Base-by-base conservation (phyloP, 2,329 filamentous ascomycete genomes). In the Cordyceps tenuipes region DNA sequence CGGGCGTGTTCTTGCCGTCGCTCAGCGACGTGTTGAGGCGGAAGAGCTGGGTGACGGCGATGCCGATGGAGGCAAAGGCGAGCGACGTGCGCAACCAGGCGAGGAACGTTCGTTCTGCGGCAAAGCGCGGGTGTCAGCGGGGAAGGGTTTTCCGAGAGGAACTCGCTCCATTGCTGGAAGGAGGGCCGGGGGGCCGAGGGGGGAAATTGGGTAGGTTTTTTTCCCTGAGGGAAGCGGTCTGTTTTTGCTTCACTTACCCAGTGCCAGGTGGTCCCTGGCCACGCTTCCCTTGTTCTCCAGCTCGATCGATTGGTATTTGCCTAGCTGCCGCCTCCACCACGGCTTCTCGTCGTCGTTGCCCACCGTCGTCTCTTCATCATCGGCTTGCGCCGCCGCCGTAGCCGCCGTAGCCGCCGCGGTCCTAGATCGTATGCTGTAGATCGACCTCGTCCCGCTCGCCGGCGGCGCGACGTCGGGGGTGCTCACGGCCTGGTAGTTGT, bases 231-330 rank as follows among this genome's bases (percentile, higher is more conserved):
- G 23, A 23, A 23, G 4, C 23, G 23, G 23, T 23, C 23, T 23
- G 23, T 23, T 9, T 29, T n/a, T n/a, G n/a, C 17, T 23, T 13
- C 2, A 53, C 75, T 56, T 74, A 92, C 89, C 89, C 53, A 94
- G 75, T 23, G 90, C 90, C 59, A 94, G 76, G 75, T 94, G 90
- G 72, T 94, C 90, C 67, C 90, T 79, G 12, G 90, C 90, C 44
- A 93, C 89, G 69, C 87, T 90, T 44, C 90, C 90, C 73, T 91
- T 93, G 69, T 94, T 94, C 72, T 94, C 90, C 62, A 94, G 73
- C 76, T 93, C 89, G 56, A 94, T 80, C 5, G 82, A 83, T 66
- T 76, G 78, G 57, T 86, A 79, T 61, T 77, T 72, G 8, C 70
- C 73, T 26, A 78, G 65, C 44, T 82, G 70, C 36, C 69, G 68